Evolutionary conservation across 2,329 filamentous ascomycete species (phyloP).

Genomic region (Magnaporthiopsis poae): DNA sequence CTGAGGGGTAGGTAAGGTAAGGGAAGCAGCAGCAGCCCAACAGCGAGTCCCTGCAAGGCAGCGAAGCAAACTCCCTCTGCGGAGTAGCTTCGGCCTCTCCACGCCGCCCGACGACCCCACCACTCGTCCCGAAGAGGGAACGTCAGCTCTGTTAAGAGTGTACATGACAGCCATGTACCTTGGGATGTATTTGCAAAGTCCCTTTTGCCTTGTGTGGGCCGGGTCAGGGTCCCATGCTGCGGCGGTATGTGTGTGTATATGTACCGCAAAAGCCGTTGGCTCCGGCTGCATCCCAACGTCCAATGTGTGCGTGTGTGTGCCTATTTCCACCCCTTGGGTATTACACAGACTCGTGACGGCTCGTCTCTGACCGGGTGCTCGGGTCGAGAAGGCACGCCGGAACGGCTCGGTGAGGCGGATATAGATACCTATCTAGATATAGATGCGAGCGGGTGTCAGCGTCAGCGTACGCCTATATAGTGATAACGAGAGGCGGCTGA

Average conservation of each 20-base stretch:
- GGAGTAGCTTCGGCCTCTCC: no score
- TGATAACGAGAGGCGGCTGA: no score
- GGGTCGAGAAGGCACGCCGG: background rate
- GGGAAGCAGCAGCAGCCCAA: no score
- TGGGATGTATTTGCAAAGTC: background rate
- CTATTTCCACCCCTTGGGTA: background rate
- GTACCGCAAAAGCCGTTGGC: background rate
- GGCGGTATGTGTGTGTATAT: no score
- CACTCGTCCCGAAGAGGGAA: background rate
- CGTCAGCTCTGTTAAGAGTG: background rate
- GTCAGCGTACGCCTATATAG: background rate
- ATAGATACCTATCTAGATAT: background rate
- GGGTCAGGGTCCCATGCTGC: no score
- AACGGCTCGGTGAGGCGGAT: background rate
- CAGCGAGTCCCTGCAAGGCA: no score
- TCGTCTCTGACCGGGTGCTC: background rate
- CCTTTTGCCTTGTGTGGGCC: no score
- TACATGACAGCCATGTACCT: background rate
- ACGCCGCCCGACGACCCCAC: no score
- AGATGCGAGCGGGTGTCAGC: no score
- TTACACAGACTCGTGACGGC: background rate
- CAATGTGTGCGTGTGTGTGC: background rate
- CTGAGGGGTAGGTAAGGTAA: no score
- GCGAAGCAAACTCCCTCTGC: no score
- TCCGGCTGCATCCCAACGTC: background rate